Percentiles rank a stretch among this genome's conserved stretches.
Evolutionary conservation across 2,329 filamentous ascomycete genomes (phyloP).

Genomic region (Diplodia corticola): DNA sequence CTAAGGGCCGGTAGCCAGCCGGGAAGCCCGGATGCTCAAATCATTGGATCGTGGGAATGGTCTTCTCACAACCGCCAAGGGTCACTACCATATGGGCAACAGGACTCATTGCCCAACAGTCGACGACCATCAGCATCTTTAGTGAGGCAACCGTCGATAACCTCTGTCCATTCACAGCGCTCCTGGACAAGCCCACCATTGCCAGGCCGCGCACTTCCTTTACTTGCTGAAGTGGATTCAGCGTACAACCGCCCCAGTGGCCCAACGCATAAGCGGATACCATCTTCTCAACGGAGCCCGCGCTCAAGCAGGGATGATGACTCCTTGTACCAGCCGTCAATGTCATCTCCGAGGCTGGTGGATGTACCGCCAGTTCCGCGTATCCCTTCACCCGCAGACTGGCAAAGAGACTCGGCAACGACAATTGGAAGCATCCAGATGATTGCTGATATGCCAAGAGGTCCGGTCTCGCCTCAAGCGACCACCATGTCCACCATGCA

Average conservation of each 20-base stretch:
- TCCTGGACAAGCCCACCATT: neutral
- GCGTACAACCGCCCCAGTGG: neutral
- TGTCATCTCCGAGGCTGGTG: slow-evolving; percentile 1
- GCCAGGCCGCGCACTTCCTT: neutral
- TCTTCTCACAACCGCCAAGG: neutral
- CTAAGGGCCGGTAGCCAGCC: neutral
- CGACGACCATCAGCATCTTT: neutral
- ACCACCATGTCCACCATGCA: neutral
- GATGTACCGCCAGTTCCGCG: slow-evolving; percentile 1
- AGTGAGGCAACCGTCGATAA: neutral
- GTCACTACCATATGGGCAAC: neutral
- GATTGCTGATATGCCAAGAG: neutral
- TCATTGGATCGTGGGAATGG: slow-evolving; percentile 1
- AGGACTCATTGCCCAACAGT: neutral
- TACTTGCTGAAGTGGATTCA: neutral
- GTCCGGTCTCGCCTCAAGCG: neutral
- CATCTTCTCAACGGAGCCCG: slow-evolving; percentile 1
- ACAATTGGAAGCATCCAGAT: slow-evolving; percentile 1
- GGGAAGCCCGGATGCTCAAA: neutral
- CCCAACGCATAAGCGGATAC: neutral
- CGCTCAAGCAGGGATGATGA: slow-evolving; percentile 12
- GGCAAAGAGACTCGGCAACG: slow-evolving; percentile 7
- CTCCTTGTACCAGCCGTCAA: neutral
- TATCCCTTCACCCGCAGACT: neutral
- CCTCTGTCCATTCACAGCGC: neutral